These are phyloP conservation scores for Tremella mesenterica DNA, from an alignment of 768 basidiomycete species.

Conservation along the genomic window DNA sequence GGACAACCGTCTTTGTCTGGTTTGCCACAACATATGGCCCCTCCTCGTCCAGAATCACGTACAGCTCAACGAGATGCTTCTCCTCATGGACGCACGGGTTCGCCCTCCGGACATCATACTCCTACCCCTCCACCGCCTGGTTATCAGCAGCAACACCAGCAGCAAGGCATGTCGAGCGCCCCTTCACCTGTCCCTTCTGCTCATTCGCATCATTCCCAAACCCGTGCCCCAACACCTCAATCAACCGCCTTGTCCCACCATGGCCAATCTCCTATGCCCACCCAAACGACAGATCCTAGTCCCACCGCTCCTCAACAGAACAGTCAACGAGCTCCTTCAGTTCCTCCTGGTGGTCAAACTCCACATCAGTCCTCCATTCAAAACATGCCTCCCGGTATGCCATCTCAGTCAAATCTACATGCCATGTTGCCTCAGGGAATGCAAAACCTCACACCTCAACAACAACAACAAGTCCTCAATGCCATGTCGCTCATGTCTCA, in stretches of 20 bases:
- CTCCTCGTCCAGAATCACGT: conserved; percentile 32
- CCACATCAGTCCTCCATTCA: not conserved
- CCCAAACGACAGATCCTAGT: not conserved
- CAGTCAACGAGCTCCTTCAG: not conserved
- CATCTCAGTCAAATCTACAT: conserved; percentile 1
- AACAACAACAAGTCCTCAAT: conserved; percentile 9
- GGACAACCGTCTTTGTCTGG: conserved; percentile 26
- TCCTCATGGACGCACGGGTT: conserved; percentile 14
- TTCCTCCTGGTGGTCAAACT: not conserved
- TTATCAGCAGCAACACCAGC: not conserved
- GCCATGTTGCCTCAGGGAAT: not conserved
- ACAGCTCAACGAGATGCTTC: conserved; percentile 31
- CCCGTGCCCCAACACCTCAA: conserved; percentile 2
- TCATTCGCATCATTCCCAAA: conserved; percentile 24
- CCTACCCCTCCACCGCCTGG: conserved; percentile 15
- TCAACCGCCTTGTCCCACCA: not conserved
- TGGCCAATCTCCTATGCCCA: conserved; percentile 1
- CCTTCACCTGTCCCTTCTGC: conserved; percentile 22
- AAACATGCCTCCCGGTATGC: not conserved
- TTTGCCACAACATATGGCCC: conserved; percentile 34
- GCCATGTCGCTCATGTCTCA: conserved; percentile 25
- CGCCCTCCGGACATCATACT: conserved; percentile 7
- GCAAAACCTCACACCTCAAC: conserved; percentile 15
- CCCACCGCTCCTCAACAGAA: not conserved
- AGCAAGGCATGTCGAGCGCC: not conserved